Percentiles rank a stretch among this genome's conserved stretches.
Conservation (phyloP, 2,329 filamentous ascomycete genomes). For the Trichophyton simii region DNA sequence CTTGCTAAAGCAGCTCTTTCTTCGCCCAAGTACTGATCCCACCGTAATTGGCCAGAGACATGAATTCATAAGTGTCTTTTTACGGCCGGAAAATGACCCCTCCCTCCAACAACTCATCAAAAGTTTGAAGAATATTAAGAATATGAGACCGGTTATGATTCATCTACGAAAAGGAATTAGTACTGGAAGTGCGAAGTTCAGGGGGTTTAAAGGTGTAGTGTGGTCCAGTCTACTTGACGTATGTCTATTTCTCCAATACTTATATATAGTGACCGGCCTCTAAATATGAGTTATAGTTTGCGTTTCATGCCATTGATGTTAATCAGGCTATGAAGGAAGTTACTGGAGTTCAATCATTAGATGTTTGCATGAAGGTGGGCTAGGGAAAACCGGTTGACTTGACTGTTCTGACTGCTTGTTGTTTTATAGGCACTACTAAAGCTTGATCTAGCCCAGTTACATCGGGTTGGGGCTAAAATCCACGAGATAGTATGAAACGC, state of each 20-base stretch:
- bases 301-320: slow-evolving; percentile 57
- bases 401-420: background rate
- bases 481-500: slow-evolving; percentile 43
- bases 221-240: slow-evolving; percentile 58
- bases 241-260: slow-evolving; percentile 13
- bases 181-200: slow-evolving; percentile 36
- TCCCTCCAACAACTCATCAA: slow-evolving; percentile 44
- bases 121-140: slow-evolving; percentile 58
- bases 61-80: slow-evolving; percentile 52
- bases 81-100: slow-evolving; percentile 54
- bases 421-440: slow-evolving; percentile 42
- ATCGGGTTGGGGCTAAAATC: slow-evolving; percentile 57
- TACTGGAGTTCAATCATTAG: slow-evolving; percentile 39
- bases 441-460: slow-evolving; percentile 48
- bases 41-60: slow-evolving; percentile 59
- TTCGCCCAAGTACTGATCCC: slow-evolving; percentile 62
- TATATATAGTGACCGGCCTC: too few relatives aligned
- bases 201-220: slow-evolving; percentile 50
- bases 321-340: slow-evolving; percentile 51
- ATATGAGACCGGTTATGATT: slow-evolving; percentile 56
- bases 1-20: slow-evolving; percentile 64
- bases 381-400: background rate
- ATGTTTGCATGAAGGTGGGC: slow-evolving; percentile 43
- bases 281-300: slow-evolving; percentile 43
- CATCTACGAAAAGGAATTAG: slow-evolving; percentile 70